Evolutionary conservation across 2,329 filamentous ascomycete genomes (phyloP).

Genomic region (Lasiodiplodia gonubiensis): DNA sequence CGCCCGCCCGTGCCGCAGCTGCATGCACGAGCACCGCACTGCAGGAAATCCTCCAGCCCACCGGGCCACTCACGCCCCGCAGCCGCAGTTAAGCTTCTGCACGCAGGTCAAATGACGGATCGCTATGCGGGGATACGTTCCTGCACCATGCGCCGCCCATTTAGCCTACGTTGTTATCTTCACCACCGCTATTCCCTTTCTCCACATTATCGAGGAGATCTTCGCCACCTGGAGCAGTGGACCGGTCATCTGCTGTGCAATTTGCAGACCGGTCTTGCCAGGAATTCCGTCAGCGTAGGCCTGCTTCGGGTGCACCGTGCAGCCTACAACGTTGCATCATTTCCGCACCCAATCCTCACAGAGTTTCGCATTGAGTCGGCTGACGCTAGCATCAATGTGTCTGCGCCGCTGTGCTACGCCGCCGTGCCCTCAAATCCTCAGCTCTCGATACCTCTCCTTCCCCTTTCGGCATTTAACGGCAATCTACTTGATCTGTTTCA

Average conservation of each 20-base stretch:
- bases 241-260: background rate
- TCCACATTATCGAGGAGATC: background rate
- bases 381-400: background rate
- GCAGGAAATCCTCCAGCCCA: background rate
- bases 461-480: background rate
- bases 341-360: background rate
- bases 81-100: conserved; percentile 3
- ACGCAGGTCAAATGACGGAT: conserved; percentile 17
- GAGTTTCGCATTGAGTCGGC: background rate
- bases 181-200: background rate
- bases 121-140: conserved; percentile 10
- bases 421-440: background rate
- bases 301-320: conserved; percentile 14
- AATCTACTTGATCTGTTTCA: conserved; percentile 3
- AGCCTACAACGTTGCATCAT: background rate
- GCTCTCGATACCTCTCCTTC: conserved; percentile 3
- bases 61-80: conserved; percentile 5
- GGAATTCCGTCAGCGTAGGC: no score
- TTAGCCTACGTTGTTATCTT: background rate
- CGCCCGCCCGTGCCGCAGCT: background rate
- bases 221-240: background rate
- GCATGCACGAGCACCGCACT: conserved; percentile 2
- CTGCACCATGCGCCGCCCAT: conserved; percentile 14
- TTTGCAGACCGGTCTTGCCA: background rate
- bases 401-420: background rate